Percentiles rank a stretch among this genome's conserved stretches.
phyloP scores from a whole-genome alignment of 495 filamentous ascomycete species.

The Jackrogersella multiformis region DNA sequence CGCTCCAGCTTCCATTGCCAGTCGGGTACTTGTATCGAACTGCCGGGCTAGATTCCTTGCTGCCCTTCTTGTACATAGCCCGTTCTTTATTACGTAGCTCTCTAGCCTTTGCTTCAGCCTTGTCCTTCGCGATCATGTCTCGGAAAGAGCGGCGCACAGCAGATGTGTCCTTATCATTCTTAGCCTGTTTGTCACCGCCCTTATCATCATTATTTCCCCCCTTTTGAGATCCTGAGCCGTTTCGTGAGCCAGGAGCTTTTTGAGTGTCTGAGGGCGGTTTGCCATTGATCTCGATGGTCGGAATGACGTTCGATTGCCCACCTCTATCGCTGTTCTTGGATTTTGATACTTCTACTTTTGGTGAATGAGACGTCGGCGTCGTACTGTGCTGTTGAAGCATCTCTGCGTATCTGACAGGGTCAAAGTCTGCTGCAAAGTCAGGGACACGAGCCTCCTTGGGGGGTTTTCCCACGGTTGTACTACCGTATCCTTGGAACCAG shows the following conservation, averaged over 20 bases:
- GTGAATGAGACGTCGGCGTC: neutral
- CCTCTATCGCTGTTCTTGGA: conserved; percentile 22
- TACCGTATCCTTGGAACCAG: conserved; percentile 40
- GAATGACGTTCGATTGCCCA: conserved; percentile 41
- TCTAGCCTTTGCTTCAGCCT: neutral
- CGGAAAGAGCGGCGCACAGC: neutral
- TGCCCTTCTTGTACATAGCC: neutral
- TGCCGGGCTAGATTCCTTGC: conserved; percentile 5
- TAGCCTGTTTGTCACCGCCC: neutral
- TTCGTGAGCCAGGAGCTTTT: conserved; percentile 11
- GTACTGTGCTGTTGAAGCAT: neutral
- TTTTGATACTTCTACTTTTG: neutral
- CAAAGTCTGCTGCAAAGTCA: neutral
- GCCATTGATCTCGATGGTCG: conserved; percentile 16
- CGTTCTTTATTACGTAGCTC: neutral
- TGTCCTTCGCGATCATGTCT: conserved; percentile 7
- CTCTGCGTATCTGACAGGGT: neutral
- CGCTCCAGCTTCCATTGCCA: neutral
- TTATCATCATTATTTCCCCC: neutral
- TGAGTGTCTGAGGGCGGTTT: conserved; percentile 21
- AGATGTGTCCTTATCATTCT: neutral
- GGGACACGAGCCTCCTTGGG: conserved; percentile 4
- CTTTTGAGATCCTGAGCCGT: neutral
- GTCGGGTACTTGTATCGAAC: neutral
- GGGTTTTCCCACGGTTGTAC: conserved; percentile 19